phyloP scores from a whole-genome alignment of 768 basidiomycete species.

The Xanthoconium purpureum region DNA sequence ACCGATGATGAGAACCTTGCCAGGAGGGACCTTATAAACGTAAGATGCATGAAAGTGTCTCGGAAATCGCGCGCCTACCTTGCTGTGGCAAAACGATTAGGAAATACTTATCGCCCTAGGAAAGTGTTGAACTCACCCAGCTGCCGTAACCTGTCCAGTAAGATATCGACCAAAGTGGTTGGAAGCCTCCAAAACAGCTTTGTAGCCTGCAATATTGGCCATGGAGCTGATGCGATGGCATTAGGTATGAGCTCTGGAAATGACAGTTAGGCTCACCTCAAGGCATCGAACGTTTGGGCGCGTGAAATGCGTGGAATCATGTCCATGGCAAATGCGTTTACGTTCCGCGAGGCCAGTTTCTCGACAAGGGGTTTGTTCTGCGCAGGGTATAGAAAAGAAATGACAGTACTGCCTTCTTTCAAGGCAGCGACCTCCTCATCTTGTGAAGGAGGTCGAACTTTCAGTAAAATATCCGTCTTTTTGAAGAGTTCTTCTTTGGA shows the following conservation, averaged over 20 bases:
- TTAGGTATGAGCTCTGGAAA: not conserved
- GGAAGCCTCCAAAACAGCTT: constrained; percentile 86
- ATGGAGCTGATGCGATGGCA: constrained; percentile 57
- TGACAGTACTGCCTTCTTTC: constrained; percentile 73
- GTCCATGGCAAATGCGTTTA: constrained; percentile 86
- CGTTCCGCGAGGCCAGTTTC: constrained; percentile 57
- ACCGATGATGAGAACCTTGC: constrained; percentile 84
- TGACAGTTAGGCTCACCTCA: constrained; percentile 51
- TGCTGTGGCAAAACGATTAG: constrained; percentile 31
- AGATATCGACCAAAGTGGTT: constrained; percentile 88
- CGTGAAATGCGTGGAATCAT: constrained; percentile 89
- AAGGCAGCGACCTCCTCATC: constrained; percentile 59
- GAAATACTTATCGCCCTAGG: constrained; percentile 4
- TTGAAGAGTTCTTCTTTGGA: constrained; percentile 67
- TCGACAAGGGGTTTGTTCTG: constrained; percentile 79
- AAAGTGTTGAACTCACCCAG: constrained; percentile 56
- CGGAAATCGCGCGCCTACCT: constrained; percentile 32
- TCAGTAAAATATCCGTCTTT: constrained; percentile 74
- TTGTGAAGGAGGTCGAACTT: constrained; percentile 74
- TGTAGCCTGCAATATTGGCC: constrained; percentile 94
- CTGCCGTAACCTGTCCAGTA: constrained; percentile 89
- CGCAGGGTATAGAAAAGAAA: constrained; percentile 80
- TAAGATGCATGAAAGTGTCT: constrained; percentile 15
- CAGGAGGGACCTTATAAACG: constrained; percentile 66
- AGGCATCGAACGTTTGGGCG: constrained; percentile 85